Evolutionary conservation across 352 stramenopile genomes (phyloP), one percentile per base, ranked within the genome.

Genomic region (Thalassiosira exigua): DNA sequence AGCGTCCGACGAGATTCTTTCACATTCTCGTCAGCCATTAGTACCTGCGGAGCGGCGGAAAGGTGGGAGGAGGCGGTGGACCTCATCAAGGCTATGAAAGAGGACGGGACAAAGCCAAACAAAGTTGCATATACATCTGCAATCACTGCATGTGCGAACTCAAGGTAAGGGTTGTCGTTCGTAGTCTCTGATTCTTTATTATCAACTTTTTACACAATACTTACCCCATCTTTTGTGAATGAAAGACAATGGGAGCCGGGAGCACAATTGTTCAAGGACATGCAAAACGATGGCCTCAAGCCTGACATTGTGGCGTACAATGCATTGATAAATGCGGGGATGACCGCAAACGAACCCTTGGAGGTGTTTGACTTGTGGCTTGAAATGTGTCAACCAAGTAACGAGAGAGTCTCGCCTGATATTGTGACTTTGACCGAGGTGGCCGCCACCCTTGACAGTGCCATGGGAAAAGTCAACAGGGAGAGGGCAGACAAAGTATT

Each of bases 371-470:
- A 87, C 21, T 24, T 91, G 2, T 93, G 87, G 87, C 21, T 70
- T 21, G 82, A 91, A 78, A 89, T 93, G 76, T 84, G 75, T 33
- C n/a, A n/a, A n/a, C n/a, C n/a, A n/a, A 79, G 56, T 17, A 61
- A 44, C 46, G 60, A 60, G 33, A 80, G 41, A 39, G 32, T 80
- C 56, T 82, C 79, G 39, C 87, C 87, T 7, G 87, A 93, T 67
- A 91, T 93, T 50, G 87, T 93, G 26, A 93, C 87, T 26, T 48
- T 93, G 17, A 90, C 85, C 5, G 81, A 91, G 76, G 87, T 88
- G 12, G 71, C 91, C 48, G 77, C 73, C 4, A 87, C 84, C 22
- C 68, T 93, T 14, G 76, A 80, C 26, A 50, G 60, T 51, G 59
- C 65, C 4, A 57, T 62, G 11, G 69, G 76, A 4, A 75, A 70